Evolutionary conservation across 306 rosid genomes (phyloP), one percentile per base, ranked within the genome.

Genomic region (Cercis canadensis): DNA sequence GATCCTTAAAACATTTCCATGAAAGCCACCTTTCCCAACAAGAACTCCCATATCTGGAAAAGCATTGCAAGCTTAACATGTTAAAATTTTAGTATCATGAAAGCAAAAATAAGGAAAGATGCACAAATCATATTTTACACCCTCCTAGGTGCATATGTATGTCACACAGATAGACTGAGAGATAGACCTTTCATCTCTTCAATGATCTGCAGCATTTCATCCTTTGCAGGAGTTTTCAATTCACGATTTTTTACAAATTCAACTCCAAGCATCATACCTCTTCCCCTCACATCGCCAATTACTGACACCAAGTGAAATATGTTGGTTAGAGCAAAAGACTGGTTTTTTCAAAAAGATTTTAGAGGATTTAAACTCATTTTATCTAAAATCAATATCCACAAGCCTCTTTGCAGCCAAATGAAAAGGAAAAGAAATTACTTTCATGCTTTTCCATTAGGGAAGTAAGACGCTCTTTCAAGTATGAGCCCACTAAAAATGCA

Each of bases 221-320:
- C 77, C 66, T 75, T 67, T 1, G 82, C 87, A 24, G 87, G 84
- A 67, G 80, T 67, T 75, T 83, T 83, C 57, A 63, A 60, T 54
- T 62, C 7, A 37, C 60, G 62, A 49, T 83, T 79, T 32, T 61
- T 80, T 33, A 83, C 84, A 10, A 83, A 80, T 53, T 83, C 87
- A 75, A 83, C 64, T 44, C 80, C 87, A 50, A 83, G 84, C 82
- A 83, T 34, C 81, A 83, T 41, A 50, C 87, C 87, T 46, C 77
- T 83, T 51, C 87, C 87, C 74, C 87, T 76, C 44, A 83, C 84
- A 57, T 83, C 77, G 0, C 87, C 87, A 68, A 83, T 83, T 49
- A 83, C 87, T 83, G 57, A 29, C 5, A 76, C 11, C 52, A 50
- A 61, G 24, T 11, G 54, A 61, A 59, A 17, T n/a, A 58, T 34